Percentiles rank a stretch among this genome's conserved stretches.
These are phyloP conservation scores for Amanita phalloides DNA, from an alignment of 768 basidiomycete species.

Conservation along the genomic window DNA sequence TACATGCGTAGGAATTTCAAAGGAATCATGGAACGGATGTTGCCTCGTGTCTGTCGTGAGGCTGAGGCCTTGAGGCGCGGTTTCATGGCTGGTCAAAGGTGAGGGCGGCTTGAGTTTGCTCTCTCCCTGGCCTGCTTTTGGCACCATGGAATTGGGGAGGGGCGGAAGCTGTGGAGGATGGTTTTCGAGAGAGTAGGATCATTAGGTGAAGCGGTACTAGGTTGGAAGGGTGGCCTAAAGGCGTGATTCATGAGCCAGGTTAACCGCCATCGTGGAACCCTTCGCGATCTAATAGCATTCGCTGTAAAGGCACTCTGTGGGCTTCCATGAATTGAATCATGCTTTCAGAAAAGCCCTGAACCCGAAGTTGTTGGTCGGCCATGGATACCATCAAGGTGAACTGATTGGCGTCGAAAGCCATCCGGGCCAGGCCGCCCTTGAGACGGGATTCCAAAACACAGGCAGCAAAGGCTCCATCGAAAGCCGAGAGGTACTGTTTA, in stretches of 20 bases:
- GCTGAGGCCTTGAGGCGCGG: too few species aligned
- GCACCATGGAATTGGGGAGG: neutral
- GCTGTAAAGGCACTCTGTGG: slow-evolving; percentile 38
- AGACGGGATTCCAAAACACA: slow-evolving; percentile 25
- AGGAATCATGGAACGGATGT: neutral
- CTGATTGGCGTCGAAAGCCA: slow-evolving; percentile 19
- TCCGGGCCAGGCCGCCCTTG: slow-evolving; percentile 12
- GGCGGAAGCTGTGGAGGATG: slow-evolving; percentile 1
- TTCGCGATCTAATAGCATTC: slow-evolving; percentile 23
- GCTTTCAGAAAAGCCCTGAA: slow-evolving; percentile 33
- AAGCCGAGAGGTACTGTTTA: slow-evolving; percentile 41
- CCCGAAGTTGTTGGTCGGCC: slow-evolving; percentile 43
- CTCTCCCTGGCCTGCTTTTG: slow-evolving; percentile 14
- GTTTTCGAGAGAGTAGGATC: neutral
- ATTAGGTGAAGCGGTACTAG: neutral
- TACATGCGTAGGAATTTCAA: neutral
- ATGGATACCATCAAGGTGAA: slow-evolving; percentile 36
- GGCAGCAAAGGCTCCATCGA: slow-evolving; percentile 44
- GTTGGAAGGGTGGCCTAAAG: neutral
- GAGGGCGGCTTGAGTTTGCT: slow-evolving; percentile 20
- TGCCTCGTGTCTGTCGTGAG: neutral
- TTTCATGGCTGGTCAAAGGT: neutral
- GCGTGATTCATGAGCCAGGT: neutral
- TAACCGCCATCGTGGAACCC: slow-evolving; percentile 1
- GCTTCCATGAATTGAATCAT: slow-evolving; percentile 48